Evolutionary conservation across 129 eudicot species (phyloP).

Genomic region (Scalesia atractyloides): DNA sequence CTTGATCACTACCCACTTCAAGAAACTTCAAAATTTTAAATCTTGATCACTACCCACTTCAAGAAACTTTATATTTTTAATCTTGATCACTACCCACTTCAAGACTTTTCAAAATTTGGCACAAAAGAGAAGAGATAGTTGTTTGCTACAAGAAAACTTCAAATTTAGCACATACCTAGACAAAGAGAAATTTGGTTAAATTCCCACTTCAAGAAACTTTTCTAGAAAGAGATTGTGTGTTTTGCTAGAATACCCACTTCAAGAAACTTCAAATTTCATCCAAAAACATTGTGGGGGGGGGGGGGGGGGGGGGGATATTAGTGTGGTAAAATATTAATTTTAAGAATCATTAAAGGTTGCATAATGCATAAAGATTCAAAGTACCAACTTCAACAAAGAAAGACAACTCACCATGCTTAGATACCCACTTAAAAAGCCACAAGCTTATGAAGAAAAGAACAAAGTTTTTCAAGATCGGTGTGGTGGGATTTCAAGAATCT

Average conservation of each 20-base stretch:
- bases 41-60: constrained; percentile 21
- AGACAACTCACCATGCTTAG: constrained; percentile 3
- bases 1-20: not conserved
- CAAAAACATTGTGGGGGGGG: not conserved
- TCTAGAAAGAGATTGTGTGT: constrained; percentile 16
- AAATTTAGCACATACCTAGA: constrained; percentile 26
- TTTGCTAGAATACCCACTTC: constrained; percentile 19
- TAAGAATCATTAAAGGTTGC: constrained; percentile 19
- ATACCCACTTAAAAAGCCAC: constrained; percentile 22
- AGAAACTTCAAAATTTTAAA: not conserved
- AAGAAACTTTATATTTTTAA: constrained; percentile 4
- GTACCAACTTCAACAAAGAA: constrained; percentile 13
- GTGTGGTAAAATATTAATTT: constrained; percentile 4
- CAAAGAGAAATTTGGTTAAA: not conserved
- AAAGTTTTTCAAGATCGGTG: not conserved
- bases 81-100: constrained; percentile 4
- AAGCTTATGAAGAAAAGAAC: not conserved
- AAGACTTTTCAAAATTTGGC: not conserved
- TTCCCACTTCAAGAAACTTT: constrained; percentile 26
- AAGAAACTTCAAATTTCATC: constrained; percentile 30
- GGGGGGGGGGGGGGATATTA: not conserved
- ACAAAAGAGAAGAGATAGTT: constrained; percentile 1
- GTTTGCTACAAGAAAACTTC: constrained; percentile 23
- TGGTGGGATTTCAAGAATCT: constrained; percentile 21
- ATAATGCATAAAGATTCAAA: constrained; percentile 1